Percentiles rank a stretch among this genome's conserved stretches.
Evolutionary conservation across 2,329 filamentous ascomycete species (phyloP).

Genomic region (Basipetospora chlamydospora): DNA sequence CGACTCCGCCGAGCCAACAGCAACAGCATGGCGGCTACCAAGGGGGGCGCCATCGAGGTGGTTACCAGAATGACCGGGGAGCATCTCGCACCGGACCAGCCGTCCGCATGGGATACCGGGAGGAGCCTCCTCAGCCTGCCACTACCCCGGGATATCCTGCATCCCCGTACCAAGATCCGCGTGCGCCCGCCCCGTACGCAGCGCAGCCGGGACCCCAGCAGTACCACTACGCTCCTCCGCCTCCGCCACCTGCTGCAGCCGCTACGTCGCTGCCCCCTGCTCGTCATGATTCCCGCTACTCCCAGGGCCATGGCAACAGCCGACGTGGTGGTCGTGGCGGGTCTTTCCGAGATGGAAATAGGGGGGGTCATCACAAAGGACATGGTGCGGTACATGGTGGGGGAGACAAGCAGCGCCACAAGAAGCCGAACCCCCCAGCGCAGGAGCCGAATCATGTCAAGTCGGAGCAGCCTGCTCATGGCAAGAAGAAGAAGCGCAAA

Average conservation of each 20-base stretch:
- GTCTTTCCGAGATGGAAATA: slow-evolving; percentile 19
- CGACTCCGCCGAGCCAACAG: slow-evolving; percentile 1
- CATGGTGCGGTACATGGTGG: slow-evolving; percentile 27
- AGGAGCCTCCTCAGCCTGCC: not conserved
- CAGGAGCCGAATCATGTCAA: slow-evolving; percentile 12
- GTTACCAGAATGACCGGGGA: slow-evolving; percentile 31
- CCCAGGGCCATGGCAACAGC: slow-evolving; percentile 16
- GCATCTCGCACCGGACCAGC: slow-evolving; percentile 11
- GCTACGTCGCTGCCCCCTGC: slow-evolving; percentile 6
- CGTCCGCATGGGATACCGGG: not conserved
- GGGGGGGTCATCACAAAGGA: slow-evolving; percentile 29
- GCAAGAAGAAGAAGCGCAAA: slow-evolving; percentile 58
- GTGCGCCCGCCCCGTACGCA: not conserved
- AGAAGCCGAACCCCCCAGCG: slow-evolving; percentile 10
- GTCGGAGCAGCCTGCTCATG: slow-evolving; percentile 9
- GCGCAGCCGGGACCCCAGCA: slow-evolving; percentile 1
- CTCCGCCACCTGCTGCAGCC: slow-evolving; percentile 21
- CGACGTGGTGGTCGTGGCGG: slow-evolving; percentile 21
- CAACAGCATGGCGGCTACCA: slow-evolving; percentile 1
- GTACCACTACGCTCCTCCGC: slow-evolving; percentile 24
- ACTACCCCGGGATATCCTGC: not conserved
- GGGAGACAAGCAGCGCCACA: slow-evolving; percentile 21
- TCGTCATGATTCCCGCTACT: slow-evolving; percentile 18
- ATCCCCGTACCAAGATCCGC: slow-evolving; percentile 2
- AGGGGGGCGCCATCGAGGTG: slow-evolving; percentile 9